phyloP scores from a whole-genome alignment of 164 flowering plant species.

The Sedum album region DNA sequence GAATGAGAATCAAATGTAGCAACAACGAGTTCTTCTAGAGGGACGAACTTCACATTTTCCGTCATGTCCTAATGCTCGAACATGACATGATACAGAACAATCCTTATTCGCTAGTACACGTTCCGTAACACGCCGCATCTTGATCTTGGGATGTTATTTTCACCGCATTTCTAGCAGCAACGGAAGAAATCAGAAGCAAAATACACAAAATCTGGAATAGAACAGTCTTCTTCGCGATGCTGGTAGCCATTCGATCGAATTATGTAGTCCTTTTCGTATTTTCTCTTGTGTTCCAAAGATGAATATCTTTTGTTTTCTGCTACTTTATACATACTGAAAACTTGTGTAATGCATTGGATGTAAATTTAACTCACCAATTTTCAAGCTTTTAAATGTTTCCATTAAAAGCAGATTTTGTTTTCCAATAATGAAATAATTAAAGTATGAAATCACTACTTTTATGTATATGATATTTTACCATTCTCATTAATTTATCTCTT shows the following conservation, averaged over 20 bases:
- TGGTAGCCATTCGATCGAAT: not conserved
- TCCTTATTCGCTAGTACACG: not conserved
- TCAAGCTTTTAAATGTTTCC: not conserved
- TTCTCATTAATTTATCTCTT: not conserved
- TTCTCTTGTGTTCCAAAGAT: not conserved
- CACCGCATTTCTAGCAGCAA: not conserved
- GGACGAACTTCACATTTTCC: slow-evolving; percentile 1
- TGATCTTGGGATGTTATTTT: not conserved
- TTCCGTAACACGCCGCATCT: slow-evolving; percentile 4
- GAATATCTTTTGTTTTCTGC: not conserved
- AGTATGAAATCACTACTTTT: not conserved
- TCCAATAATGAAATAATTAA: not conserved
- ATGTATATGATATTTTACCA: not conserved
- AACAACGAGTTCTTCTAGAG: not conserved
- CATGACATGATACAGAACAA: not conserved
- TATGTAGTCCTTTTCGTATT: not conserved
- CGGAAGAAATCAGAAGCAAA: not conserved
- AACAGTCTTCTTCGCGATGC: not conserved
- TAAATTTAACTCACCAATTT: not conserved
- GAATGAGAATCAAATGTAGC: not conserved
- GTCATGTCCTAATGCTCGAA: not conserved
- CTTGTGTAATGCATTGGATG: not conserved
- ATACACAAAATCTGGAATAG: not conserved
- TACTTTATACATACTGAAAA: not conserved
- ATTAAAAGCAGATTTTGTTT: not conserved